Evolutionary conservation across 495 filamentous ascomycete genomes (phyloP).

Genomic region (Penicillium subrubescens): DNA sequence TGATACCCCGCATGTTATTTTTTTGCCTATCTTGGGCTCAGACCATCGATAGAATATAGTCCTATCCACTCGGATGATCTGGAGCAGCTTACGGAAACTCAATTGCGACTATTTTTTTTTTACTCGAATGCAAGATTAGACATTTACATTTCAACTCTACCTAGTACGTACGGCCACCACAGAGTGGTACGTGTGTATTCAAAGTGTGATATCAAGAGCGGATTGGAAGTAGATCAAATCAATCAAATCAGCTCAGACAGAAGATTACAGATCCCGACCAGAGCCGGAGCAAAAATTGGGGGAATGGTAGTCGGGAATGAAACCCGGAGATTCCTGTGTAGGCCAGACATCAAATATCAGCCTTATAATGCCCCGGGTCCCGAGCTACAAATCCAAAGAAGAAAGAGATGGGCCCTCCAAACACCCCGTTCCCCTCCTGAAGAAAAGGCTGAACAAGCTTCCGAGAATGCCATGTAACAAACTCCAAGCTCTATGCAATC

Average conservation of each 20-base stretch:
- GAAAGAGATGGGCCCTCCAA: slow-evolving; percentile 15
- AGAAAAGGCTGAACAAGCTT: slow-evolving; percentile 18
- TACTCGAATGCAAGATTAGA: neutral
- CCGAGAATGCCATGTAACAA: slow-evolving; percentile 38
- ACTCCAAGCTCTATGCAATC: slow-evolving; percentile 51
- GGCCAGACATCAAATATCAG: neutral
- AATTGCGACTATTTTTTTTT: neutral
- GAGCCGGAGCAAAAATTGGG: neutral
- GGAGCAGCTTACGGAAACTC: neutral
- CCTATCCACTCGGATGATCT: neutral
- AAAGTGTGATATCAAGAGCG: neutral
- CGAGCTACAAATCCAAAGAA: neutral
- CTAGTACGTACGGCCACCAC: neutral
- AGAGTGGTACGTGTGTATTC: neutral
- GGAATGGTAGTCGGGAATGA: neutral
- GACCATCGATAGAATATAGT: neutral
- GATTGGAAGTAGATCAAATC: neutral
- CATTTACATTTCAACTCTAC: slow-evolving; percentile 11
- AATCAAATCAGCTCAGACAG: neutral
- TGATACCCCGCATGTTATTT: slow-evolving; percentile 13
- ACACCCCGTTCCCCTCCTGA: slow-evolving; percentile 30
- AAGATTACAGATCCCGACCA: neutral
- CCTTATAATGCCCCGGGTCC: neutral
- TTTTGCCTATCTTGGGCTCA: neutral
- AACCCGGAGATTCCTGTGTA: neutral